Conservation (phyloP, 2,329 filamentous ascomycete genomes). For the Domatiomyces catenatus region DNA sequence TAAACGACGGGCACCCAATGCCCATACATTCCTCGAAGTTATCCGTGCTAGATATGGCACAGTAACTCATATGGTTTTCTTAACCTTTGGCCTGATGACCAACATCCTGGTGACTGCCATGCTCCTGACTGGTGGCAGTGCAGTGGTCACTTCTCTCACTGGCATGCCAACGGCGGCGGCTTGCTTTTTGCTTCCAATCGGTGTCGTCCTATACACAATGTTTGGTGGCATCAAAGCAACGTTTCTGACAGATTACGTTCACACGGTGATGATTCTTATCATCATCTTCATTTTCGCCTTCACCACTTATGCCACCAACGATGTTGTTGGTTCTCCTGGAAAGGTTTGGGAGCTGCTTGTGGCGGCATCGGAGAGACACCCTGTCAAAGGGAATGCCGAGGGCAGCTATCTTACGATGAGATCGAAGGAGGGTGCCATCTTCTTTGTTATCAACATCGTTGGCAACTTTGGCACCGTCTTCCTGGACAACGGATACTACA, state of each 20-base stretch:
- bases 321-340: constrained; percentile 55
- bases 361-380: constrained; percentile 51
- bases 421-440: constrained; percentile 65
- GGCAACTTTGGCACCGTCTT: constrained; percentile 73
- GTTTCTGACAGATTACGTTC: constrained; percentile 71
- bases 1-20: constrained; percentile 74
- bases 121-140: constrained; percentile 70
- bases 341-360: constrained; percentile 66
- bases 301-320: constrained; percentile 61
- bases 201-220: constrained; percentile 66
- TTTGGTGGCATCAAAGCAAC: constrained; percentile 44
- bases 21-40: constrained; percentile 70
- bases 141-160: constrained; percentile 55
- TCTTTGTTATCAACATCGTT: constrained; percentile 82
- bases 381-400: constrained; percentile 61
- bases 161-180: constrained; percentile 65
- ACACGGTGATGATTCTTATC: constrained; percentile 62
- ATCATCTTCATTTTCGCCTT: constrained; percentile 78
- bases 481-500: constrained; percentile 74
- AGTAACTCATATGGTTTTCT: constrained; percentile 59
- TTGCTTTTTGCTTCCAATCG: constrained; percentile 67
- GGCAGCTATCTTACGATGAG: constrained; percentile 81
- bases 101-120: constrained; percentile 80
- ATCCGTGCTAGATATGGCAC: constrained; percentile 67
- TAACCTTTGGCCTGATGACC: constrained; percentile 67